Evolutionary conservation across 2,329 filamentous ascomycete species (phyloP), one percentile per base, ranked within the genome.

Genomic region (Fusarium sp.): DNA sequence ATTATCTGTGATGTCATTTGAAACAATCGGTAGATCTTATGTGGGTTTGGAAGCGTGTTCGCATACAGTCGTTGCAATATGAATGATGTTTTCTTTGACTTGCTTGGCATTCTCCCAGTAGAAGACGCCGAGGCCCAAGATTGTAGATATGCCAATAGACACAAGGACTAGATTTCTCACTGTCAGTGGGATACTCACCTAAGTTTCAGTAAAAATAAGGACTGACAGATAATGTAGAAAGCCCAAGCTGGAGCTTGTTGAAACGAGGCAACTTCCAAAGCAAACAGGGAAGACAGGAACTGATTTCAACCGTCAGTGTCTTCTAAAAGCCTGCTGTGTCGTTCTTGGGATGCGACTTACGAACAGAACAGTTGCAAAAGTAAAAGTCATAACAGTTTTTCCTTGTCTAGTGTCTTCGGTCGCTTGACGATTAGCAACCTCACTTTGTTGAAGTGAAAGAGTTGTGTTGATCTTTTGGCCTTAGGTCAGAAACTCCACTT

Each of bases 361-460:
- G 11, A 55, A 62, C 5, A 39, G 2, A 4, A 62, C 20, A 6
- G 59, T 62, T 1, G 30, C 59, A 30, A 62, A 36, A 7, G 48
- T 62, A 20, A 62, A 62, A 0, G 15, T 39, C 59, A 55, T 62
- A 4, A 32, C 18, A 6, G 20, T 24, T n/a, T 52, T 62, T 0
- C 30, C 47, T 14, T 61, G 48, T 5, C 34, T 26, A 1, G 28
- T 28, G 1, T 48, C 38, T 6, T 36, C 26, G 1, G 15, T 11
- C 0, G 59, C 57, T 14, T 61, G 57, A 8, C 9, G n/a, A 18
- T 34, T 61, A 0, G 57, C 28, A 36, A 61, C n/a, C 18, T 61
- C 38, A 30, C 47, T 61, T 42, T 77, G 68, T 3, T 76, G 42
- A 2, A 76, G 63, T 9, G 58, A 65, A 10, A 77, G 57, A 2